phyloP scores from a whole-genome alignment of 2,329 filamentous ascomycete genomes.

The Colletotrichum noveboracense region DNA sequence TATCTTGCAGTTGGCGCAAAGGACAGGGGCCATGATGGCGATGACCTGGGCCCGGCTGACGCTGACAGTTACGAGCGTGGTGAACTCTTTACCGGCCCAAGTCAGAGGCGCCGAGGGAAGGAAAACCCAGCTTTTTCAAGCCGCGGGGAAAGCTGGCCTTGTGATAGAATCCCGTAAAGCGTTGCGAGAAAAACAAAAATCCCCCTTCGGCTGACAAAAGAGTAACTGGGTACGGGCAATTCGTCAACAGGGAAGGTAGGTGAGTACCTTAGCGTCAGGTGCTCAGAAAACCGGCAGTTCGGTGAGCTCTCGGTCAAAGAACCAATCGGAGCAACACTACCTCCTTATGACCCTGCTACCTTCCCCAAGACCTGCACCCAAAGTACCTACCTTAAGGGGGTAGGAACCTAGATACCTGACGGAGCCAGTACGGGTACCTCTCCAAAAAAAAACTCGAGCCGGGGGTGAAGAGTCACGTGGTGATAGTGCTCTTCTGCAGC shows the following conservation, averaged over 20 bases:
- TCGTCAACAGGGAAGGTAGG: not conserved
- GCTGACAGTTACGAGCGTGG: not conserved
- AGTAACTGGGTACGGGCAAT: not conserved
- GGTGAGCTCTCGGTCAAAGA: not conserved
- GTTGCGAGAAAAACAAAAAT: not conserved
- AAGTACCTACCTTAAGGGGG: no score
- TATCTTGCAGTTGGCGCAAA: constrained; percentile 77
- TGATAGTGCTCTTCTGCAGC: not conserved
- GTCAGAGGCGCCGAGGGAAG: not conserved
- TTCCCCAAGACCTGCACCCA: no score
- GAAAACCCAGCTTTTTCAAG: no score
- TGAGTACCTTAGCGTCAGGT: not conserved
- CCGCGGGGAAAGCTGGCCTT: not conserved
- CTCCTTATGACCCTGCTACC: no score
- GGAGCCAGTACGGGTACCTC: not conserved
- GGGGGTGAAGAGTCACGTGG: not conserved
- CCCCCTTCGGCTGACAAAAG: not conserved
- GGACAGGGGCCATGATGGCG: constrained; percentile 72
- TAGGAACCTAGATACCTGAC: not conserved
- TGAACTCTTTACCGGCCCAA: not conserved
- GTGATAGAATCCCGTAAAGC: not conserved
- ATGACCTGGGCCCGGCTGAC: not conserved
- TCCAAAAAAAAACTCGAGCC: not conserved
- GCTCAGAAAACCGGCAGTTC: not conserved
- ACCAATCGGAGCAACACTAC: not conserved